These are phyloP conservation scores for Cucumis melo DNA, from an alignment of 306 rosid species.

Conservation along the genomic window DNA sequence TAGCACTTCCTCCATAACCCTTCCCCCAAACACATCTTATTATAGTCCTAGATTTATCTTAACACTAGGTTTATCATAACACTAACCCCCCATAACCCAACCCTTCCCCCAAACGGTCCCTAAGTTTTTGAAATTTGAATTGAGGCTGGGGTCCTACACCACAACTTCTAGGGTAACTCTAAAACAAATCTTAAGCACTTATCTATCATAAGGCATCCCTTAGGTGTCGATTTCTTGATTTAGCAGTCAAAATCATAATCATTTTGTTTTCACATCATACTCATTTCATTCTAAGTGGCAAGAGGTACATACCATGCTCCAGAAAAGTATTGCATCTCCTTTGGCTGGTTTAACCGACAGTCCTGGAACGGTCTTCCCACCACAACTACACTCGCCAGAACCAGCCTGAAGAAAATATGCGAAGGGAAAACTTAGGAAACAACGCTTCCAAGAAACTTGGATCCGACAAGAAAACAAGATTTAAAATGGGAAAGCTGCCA, in stretches of 20 bases:
- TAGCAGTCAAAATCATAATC: not conserved
- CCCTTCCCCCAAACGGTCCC: no score
- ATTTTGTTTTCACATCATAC: not conserved
- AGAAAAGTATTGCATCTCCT: constrained; percentile 93
- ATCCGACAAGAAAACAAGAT: not conserved
- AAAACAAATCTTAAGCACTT: not conserved
- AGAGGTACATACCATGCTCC: constrained; percentile 86
- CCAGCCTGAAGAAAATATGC: constrained; percentile 53
- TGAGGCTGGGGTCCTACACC: not conserved
- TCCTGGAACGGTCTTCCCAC: constrained; percentile 59
- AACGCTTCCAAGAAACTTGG: not conserved
- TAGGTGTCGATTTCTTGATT: not conserved
- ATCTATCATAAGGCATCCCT: not conserved
- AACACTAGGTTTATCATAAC: no score
- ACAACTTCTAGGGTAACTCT: not conserved
- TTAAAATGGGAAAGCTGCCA: not conserved
- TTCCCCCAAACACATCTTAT: no score
- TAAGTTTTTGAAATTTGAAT: no score
- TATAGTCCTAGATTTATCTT: no score
- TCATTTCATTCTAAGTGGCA: not conserved
- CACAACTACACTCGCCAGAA: constrained; percentile 80
- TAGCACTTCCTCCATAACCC: no score
- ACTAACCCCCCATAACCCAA: no score
- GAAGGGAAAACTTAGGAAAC: not conserved
- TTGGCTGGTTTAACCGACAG: constrained; percentile 61